Conservation (phyloP, 495 filamentous ascomycete species). For the Tuber magnatum region DNA sequence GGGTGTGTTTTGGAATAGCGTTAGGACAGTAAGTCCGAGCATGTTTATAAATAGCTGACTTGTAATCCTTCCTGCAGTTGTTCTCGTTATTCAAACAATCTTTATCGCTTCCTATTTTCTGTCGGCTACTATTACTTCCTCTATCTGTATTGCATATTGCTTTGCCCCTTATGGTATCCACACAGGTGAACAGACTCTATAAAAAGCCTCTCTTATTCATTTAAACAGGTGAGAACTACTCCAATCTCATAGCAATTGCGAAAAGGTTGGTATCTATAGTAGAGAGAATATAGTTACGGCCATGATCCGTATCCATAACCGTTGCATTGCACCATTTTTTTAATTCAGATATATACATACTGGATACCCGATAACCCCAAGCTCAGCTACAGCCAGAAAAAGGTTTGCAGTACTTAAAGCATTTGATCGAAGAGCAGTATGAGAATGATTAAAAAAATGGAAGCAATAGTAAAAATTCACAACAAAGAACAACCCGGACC, state of each 20-base stretch:
- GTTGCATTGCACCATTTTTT: not conserved
- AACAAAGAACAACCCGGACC: not conserved
- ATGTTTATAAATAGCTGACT: not conserved
- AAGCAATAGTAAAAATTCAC: not conserved
- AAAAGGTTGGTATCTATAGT: not conserved
- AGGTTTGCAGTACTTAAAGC: not conserved
- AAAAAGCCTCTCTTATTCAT: too few species aligned
- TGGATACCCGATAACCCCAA: too few species aligned
- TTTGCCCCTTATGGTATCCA: too few species aligned
- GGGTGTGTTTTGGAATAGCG: not conserved
- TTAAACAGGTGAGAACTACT: too few species aligned
- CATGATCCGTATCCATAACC: not conserved
- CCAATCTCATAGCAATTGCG: not conserved
- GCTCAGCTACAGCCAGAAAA: not conserved
- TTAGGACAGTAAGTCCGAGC: not conserved
- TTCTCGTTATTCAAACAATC: not conserved
- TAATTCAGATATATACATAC: not conserved
- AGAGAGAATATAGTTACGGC: not conserved
- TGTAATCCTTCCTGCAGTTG: not conserved
- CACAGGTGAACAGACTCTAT: too few species aligned
- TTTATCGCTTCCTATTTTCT: not conserved
- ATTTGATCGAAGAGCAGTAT: not conserved
- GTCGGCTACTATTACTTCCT: not conserved
- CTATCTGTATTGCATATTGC: not conserved
- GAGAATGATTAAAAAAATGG: not conserved